A percentile compares a stretch with the other conserved stretches of the same genome.
phyloP scores from a whole-genome alignment of 2,329 filamentous ascomycete genomes.

The Ascochyta lentis region DNA sequence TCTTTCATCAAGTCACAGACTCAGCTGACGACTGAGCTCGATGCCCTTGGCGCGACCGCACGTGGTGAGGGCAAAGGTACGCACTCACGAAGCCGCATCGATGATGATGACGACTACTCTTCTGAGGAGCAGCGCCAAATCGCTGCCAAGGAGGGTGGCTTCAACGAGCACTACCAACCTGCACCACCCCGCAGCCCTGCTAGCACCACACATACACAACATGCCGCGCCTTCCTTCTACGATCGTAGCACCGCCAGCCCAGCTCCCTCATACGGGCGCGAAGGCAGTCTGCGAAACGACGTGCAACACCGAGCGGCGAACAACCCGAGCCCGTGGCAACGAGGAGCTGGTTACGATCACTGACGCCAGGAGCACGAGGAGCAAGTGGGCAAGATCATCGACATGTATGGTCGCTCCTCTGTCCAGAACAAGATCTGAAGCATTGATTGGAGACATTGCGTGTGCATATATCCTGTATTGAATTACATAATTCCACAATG shows the following conservation, averaged over 20 bases:
- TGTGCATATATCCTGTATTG: slow-evolving; percentile 35
- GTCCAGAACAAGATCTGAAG: slow-evolving; percentile 33
- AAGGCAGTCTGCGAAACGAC: slow-evolving; percentile 33
- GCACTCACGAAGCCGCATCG: slow-evolving; percentile 63
- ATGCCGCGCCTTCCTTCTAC: slow-evolving; percentile 36
- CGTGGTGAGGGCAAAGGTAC: slow-evolving; percentile 72
- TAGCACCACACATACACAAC: slow-evolving; percentile 23
- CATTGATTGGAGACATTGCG: slow-evolving; percentile 25
- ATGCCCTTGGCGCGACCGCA: slow-evolving; percentile 86
- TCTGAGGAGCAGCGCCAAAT: slow-evolving; percentile 48
- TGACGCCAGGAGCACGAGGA: slow-evolving; percentile 52
- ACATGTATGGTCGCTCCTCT: slow-evolving; percentile 45
- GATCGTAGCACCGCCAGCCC: slow-evolving; percentile 45
- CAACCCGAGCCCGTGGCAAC: slow-evolving; percentile 68
- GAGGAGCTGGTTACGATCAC: slow-evolving; percentile 69
- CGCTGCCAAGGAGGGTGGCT: slow-evolving; percentile 42
- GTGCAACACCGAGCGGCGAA: slow-evolving; percentile 55
- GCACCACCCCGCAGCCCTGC: slow-evolving; percentile 58
- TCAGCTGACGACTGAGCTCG: slow-evolving; percentile 85
- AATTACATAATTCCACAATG: slow-evolving; percentile 21
- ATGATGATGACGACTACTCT: slow-evolving; percentile 74
- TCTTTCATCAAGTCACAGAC: slow-evolving; percentile 98
- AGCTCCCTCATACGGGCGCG: slow-evolving; percentile 23
- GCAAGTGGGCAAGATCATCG: slow-evolving; percentile 45
- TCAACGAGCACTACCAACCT: slow-evolving; percentile 52